Evolutionary conservation across 805 yeast genomes (phyloP).

Genomic region (Candida argentea): DNA sequence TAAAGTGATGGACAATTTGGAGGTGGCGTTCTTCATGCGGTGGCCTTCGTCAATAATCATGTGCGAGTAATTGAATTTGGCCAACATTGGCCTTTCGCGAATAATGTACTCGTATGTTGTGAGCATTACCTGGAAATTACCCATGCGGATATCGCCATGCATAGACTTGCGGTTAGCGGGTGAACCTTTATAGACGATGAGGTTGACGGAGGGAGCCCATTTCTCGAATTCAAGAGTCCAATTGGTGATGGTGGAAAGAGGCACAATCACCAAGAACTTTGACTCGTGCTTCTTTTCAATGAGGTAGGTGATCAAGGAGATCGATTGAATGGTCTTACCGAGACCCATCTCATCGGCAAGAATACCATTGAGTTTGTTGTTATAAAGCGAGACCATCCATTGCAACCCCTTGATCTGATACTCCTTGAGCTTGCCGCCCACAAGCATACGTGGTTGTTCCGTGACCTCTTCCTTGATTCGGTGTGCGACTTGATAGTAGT

Average conservation of each 20-base stretch:
- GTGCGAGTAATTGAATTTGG: constrained; percentile 68
- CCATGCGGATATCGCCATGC: constrained; percentile 53
- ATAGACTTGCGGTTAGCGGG: constrained; percentile 61
- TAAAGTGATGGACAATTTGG: constrained; percentile 64
- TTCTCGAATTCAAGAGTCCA: constrained; percentile 82
- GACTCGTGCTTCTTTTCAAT: constrained; percentile 59
- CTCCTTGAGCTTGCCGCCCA: constrained; percentile 74
- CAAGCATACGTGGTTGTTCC: constrained; percentile 57
- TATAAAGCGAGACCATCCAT: constrained; percentile 58
- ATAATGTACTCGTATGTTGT: constrained; percentile 80
- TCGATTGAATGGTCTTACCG: constrained; percentile 67
- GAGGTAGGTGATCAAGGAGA: constrained; percentile 62
- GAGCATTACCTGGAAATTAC: constrained; percentile 65
- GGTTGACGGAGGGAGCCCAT: constrained; percentile 77
- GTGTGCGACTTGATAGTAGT: constrained; percentile 79
- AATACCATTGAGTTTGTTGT: constrained; percentile 53
- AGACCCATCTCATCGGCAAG: constrained; percentile 62
- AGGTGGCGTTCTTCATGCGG: constrained; percentile 72
- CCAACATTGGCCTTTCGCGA: constrained; percentile 60
- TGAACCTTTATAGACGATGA: constrained; percentile 68
- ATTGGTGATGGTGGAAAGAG: constrained; percentile 73
- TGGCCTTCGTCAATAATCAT: constrained; percentile 92
- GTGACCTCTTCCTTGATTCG: constrained; percentile 55
- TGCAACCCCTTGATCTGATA: constrained; percentile 59
- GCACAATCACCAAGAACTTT: constrained; percentile 72